A percentile compares a stretch with the other conserved stretches of the same genome.
Evolutionary conservation across 768 basidiomycete genomes (phyloP).

Genomic region (Leucosporidium yakuticum): DNA sequence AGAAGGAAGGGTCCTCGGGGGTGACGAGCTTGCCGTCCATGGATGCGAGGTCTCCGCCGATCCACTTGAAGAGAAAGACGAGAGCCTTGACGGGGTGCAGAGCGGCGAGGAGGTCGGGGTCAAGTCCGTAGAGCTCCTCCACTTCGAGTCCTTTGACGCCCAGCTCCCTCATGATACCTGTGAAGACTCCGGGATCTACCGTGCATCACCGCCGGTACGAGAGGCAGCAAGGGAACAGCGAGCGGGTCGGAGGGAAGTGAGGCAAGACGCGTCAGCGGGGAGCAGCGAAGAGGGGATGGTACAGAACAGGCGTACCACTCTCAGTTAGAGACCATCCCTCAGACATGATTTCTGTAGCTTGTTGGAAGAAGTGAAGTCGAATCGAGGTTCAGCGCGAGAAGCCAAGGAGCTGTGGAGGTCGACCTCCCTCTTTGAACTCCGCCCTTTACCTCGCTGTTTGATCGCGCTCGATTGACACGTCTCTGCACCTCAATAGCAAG

Average conservation of each 20-base stretch:
- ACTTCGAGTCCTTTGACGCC: conserved; percentile 72
- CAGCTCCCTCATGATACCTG: conserved; percentile 70
- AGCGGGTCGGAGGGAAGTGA: no score
- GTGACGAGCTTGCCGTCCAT: conserved; percentile 38
- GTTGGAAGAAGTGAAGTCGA: neutral
- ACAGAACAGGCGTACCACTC: neutral
- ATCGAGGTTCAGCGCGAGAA: no score
- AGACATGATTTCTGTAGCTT: neutral
- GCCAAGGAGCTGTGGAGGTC: no score
- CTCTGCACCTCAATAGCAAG: no score
- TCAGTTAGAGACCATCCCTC: conserved; percentile 19
- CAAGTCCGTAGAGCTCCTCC: conserved; percentile 81
- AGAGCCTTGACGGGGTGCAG: conserved; percentile 70
- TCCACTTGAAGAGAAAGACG: conserved; percentile 95
- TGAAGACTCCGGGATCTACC: conserved; percentile 43
- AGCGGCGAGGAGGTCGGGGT: conserved; percentile 49
- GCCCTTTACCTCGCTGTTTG: no score
- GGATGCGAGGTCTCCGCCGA: conserved; percentile 49
- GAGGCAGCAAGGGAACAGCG: no score
- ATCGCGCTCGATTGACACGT: no score
- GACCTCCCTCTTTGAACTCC: no score
- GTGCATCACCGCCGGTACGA: accelerated
- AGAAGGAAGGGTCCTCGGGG: conserved; percentile 55
- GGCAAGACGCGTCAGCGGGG: no score
- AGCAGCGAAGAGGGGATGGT: no score